Evolutionary conservation across 1,284 basidiomycete genomes (phyloP), one percentile per base, ranked within the genome.

Genomic region (Apiotrichum mycotoxinovorans): DNA sequence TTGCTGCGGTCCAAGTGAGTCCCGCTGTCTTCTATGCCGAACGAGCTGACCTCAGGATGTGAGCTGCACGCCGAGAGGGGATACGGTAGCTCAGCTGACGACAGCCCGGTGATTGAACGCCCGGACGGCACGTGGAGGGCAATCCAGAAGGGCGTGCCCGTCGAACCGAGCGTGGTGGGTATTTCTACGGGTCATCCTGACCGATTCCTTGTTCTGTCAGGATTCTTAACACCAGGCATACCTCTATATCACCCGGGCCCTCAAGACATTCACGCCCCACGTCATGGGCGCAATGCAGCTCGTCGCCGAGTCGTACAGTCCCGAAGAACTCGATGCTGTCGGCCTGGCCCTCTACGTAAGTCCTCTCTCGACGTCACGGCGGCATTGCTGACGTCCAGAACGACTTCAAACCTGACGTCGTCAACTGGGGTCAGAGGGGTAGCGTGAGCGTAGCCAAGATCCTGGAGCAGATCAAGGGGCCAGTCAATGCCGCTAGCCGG

Each of bases 1-100:
- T 78, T 98, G 42, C 88, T 98, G 84, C 87, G 89, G 42, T 82
- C 88, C 73, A 84, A 87, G 88, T 90, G 68, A 73, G 86, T 76
- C 15, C 26, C 2, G 12, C 8, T 15, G 4, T 18, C 27, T 7
- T 42, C 15, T 17, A 8, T 7, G 12, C 12, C 22, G 23, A 25
- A n/a, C 27, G 12, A 33, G 23, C 51, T 56, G 46, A 52, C 40
- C 4, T 5, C 43, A 57, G 57, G 26, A 56, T 57, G 56, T 60
- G 27, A 15, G 54, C n/a, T 9, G 15, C 18, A 1, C 17, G 51
- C 62, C 51, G 44, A 57, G 60, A 60, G 65, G 23, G 57, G 54
- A n/a, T 30, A n/a, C n/a, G n/a, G n/a, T n/a, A n/a, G n/a, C n/a
- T n/a, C 1, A 53, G 54, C 34, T 48, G 46, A 57, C 61, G 37